A percentile compares a stretch with the other conserved stretches of the same genome.
Evolutionary conservation across 495 filamentous ascomycete genomes (phyloP).

Genomic region (Letharia columbiana): DNA sequence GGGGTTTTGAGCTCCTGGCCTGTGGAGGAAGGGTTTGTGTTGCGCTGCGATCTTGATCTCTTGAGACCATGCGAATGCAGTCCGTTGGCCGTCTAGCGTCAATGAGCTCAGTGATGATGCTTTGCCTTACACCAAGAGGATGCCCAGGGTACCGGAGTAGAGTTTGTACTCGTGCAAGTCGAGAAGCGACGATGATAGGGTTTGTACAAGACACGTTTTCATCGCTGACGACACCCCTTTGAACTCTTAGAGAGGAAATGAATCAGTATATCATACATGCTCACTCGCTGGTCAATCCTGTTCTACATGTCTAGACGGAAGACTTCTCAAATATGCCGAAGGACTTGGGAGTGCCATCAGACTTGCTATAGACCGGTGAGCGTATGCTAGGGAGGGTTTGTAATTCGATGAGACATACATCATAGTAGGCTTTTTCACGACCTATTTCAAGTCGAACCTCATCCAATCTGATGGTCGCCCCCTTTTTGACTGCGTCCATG

Average conservation of each 20-base stretch:
- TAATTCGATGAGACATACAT: not conserved
- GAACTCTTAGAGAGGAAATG: not conserved
- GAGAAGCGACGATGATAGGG: not conserved
- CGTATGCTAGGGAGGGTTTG: not conserved
- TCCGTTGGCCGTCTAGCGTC: too few species aligned
- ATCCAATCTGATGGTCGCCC: slow-evolving; percentile 30
- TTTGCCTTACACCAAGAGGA: too few species aligned
- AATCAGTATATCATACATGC: not conserved
- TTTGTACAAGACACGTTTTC: not conserved
- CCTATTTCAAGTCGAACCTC: slow-evolving; percentile 29
- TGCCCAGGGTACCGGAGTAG: not conserved
- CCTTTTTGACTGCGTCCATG: slow-evolving; percentile 29
- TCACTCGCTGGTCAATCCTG: not conserved
- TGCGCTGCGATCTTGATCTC: too few species aligned
- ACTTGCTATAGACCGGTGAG: slow-evolving; percentile 3
- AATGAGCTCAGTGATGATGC: too few species aligned
- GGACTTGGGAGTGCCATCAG: not conserved
- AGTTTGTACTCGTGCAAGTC: not conserved
- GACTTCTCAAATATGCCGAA: not conserved
- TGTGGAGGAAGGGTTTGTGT: too few species aligned
- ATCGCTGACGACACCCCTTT: not conserved
- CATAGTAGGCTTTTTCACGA: slow-evolving; percentile 2
- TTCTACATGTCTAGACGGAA: not conserved
- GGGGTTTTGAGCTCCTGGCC: too few species aligned
- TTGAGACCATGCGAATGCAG: too few species aligned